These are phyloP conservation scores for Trametes versicolor DNA, from an alignment of 1,284 basidiomycete genomes.

Conservation along the genomic window DNA sequence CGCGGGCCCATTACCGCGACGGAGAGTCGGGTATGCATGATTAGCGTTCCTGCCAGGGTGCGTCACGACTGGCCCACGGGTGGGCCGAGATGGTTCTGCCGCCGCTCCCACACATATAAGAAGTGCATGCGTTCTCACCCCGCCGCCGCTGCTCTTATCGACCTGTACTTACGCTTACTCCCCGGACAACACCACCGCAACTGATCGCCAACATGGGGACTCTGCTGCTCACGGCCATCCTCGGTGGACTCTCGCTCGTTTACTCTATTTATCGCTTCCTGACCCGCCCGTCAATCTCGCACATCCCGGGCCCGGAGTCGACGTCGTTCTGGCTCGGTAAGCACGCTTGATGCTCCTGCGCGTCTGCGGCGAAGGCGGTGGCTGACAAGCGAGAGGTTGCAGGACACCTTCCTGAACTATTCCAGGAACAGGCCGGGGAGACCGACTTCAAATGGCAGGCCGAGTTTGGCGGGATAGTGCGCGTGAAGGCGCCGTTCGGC, in stretches of 20 bases:
- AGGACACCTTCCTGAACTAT: conserved; percentile 62
- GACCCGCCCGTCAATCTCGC: conserved; percentile 32
- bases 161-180: not conserved
- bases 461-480: conserved; percentile 58
- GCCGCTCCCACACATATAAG: conserved; percentile 35
- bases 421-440: conserved; percentile 58
- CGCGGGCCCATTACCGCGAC: not conserved
- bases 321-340: conserved; percentile 42
- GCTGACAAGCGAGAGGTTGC: conserved; percentile 6
- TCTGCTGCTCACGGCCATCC: conserved; percentile 25
- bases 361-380: not conserved
- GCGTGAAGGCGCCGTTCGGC: conserved; percentile 60
- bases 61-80: conserved; percentile 8
- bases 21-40: conserved; percentile 14
- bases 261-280: conserved; percentile 33
- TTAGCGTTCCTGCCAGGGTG: conserved; percentile 15
- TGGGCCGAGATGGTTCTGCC: conserved; percentile 16
- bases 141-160: conserved; percentile 18
- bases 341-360: conserved; percentile 2
- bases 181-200: conserved; percentile 1
- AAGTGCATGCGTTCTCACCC: conserved; percentile 15
- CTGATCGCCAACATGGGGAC: conserved; percentile 23
- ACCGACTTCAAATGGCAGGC: conserved; percentile 62
- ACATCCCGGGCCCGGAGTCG: conserved; percentile 42
- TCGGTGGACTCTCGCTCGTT: conserved; percentile 27